Evolutionary conservation across 768 basidiomycete species (phyloP).

Genomic region (Cystofilobasidium bisporidii): DNA sequence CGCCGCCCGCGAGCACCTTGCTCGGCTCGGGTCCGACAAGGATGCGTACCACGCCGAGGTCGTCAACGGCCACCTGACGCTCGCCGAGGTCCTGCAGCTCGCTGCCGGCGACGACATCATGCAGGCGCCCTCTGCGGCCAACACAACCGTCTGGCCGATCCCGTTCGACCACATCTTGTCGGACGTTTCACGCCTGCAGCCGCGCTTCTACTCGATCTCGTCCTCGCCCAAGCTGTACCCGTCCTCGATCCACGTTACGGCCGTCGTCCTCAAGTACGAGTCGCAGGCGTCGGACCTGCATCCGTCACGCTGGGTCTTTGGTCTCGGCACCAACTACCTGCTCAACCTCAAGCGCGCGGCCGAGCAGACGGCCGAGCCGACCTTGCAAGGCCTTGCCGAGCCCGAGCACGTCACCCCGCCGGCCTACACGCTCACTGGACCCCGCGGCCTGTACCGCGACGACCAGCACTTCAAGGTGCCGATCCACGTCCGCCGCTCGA

Average conservation of each 20-base stretch:
- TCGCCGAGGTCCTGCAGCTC: conserved; percentile 84
- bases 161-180: conserved; percentile 97
- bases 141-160: conserved; percentile 75
- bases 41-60: conserved; percentile 72
- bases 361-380: conserved; percentile 45
- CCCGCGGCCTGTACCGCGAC: conserved; percentile 69
- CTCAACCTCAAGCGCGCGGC: conserved; percentile 76
- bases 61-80: conserved; percentile 70
- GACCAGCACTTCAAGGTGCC: conserved; percentile 69
- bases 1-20: conserved; percentile 62
- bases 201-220: conserved; percentile 97
- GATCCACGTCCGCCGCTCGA: conserved; percentile 87
- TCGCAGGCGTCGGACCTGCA: conserved; percentile 41
- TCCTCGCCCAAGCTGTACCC: conserved; percentile 88
- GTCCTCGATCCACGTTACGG: conserved; percentile 85
- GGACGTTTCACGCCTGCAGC: conserved; percentile 83
- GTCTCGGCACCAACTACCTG: conserved; percentile 90
- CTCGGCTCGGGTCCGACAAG: conserved; percentile 73
- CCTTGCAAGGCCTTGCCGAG: conserved; percentile 31
- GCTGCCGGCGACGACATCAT: conserved; percentile 69
- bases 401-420: conserved; percentile 49
- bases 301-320: conserved; percentile 60
- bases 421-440: conserved; percentile 77
- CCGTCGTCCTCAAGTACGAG: conserved; percentile 88
- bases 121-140: conserved; percentile 47